A percentile compares a stretch with the other conserved stretches of the same genome.
Evolutionary conservation across 2,329 filamentous ascomycete genomes (phyloP).

Genomic region (Colletotrichum simmondsii): DNA sequence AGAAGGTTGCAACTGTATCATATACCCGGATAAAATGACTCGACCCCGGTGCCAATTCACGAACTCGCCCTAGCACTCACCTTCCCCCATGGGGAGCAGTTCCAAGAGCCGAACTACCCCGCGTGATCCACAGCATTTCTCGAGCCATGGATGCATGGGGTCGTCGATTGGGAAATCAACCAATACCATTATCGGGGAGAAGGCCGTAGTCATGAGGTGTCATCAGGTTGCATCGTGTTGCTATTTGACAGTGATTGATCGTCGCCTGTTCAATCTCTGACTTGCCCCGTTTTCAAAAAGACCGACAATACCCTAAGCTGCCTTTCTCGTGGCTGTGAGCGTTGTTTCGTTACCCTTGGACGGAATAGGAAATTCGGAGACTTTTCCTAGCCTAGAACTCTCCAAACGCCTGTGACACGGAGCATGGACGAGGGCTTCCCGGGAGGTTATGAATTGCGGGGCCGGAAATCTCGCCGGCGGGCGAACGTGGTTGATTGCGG

Average conservation of each 20-base stretch:
- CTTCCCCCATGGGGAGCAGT: slow-evolving; percentile 5
- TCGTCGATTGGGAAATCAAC: neutral
- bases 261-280: neutral
- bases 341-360: neutral
- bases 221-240: neutral
- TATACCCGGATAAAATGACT: slow-evolving; percentile 19
- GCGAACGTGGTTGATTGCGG: neutral
- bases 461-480: slow-evolving; percentile 17
- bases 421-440: neutral
- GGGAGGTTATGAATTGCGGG: slow-evolving; percentile 4
- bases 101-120: slow-evolving; percentile 28
- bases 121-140: slow-evolving; percentile 27
- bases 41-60: neutral
- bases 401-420: neutral
- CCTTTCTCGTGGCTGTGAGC: neutral
- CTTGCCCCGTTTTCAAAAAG: neutral
- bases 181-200: slow-evolving; percentile 13
- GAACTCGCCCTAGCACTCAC: neutral
- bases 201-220: neutral
- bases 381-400: slow-evolving; percentile 5
- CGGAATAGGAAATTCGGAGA: slow-evolving; percentile 26
- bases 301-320: neutral
- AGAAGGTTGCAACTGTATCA: slow-evolving; percentile 8
- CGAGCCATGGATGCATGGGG: neutral
- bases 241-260: neutral